Evolutionary conservation across 805 yeast genomes (phyloP).

Genomic region (Yarrowia osloensis): DNA sequence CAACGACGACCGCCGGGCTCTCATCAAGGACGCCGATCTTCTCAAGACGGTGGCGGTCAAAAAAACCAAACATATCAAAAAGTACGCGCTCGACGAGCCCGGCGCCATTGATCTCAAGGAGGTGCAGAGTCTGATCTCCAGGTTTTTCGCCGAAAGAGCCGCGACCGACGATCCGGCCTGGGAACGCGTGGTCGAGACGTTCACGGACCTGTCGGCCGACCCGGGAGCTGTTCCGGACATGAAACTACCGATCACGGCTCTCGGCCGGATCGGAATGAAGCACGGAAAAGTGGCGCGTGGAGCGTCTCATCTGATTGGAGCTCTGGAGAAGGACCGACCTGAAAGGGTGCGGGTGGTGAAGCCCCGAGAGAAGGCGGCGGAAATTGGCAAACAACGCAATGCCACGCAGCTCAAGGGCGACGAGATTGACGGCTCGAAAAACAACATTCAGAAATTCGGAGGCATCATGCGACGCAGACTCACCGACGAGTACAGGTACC

Average conservation of each 20-base stretch:
- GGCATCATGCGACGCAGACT: background rate
- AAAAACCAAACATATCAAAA: conserved; percentile 8
- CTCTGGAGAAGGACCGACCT: conserved; percentile 11
- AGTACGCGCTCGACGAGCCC: conserved; percentile 10
- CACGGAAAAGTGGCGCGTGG: conserved; percentile 1
- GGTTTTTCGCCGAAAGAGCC: background rate
- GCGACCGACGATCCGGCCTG: background rate
- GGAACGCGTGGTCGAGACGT: background rate
- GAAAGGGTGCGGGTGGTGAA: background rate
- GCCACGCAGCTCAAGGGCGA: background rate
- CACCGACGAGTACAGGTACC: background rate
- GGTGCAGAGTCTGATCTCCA: background rate
- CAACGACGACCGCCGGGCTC: conserved; percentile 17
- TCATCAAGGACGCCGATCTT: conserved; percentile 14
- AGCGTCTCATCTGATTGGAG: conserved; percentile 12
- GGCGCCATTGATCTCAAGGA: conserved; percentile 7
- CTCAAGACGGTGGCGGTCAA: background rate
- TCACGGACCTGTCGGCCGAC: background rate
- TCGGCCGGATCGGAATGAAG: background rate
- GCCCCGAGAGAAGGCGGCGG: background rate
- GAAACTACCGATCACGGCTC: background rate
- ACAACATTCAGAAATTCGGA: conserved; percentile 7
- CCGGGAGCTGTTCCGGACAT: background rate
- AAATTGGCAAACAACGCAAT: background rate
- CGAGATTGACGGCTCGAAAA: background rate